Conservation (phyloP, 805 yeast genomes). For the Ogataea paradorogensis region DNA sequence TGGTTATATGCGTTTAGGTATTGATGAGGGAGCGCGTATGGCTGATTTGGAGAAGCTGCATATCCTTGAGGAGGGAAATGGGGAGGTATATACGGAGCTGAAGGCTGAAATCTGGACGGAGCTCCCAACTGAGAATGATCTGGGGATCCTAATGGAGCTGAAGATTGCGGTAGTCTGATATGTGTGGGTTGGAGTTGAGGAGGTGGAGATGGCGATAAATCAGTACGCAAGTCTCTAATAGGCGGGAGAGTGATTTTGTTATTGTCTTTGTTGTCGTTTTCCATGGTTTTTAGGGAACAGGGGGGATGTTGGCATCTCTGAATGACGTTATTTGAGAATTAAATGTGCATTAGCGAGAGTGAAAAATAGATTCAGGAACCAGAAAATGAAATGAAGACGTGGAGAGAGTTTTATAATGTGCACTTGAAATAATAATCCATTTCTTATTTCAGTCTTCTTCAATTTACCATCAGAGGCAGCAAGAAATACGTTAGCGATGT, state of each 20-base stretch:
- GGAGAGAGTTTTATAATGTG: slow-evolving; percentile 5
- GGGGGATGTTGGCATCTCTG: slow-evolving; percentile 1
- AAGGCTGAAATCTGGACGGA: not conserved
- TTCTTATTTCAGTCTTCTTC: not conserved
- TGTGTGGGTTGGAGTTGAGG: slow-evolving; percentile 1
- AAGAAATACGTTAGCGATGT: slow-evolving; percentile 8
- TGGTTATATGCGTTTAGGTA: slow-evolving; percentile 2
- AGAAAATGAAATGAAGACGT: slow-evolving; percentile 4
- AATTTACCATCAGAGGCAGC: slow-evolving; percentile 4
- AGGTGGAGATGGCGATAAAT: slow-evolving; percentile 10
- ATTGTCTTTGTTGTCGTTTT: slow-evolving; percentile 11
- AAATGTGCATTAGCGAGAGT: not conserved
- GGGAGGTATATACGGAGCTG: not conserved
- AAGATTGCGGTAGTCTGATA: not conserved
- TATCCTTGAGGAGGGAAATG: slow-evolving; percentile 2
- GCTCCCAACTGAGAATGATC: not conserved
- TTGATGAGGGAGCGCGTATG: not conserved
- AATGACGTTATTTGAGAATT: not conserved
- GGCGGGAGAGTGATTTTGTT: slow-evolving; percentile 17
- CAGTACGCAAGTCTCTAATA: slow-evolving; percentile 11
- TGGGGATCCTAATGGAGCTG: not conserved
- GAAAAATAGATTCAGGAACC: not conserved
- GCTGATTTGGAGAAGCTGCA: not conserved
- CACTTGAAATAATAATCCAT: not conserved
- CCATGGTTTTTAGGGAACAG: slow-evolving; percentile 11